Conservation (phyloP, 1,139 yeast species). For the Protomyces pachydermus region DNA sequence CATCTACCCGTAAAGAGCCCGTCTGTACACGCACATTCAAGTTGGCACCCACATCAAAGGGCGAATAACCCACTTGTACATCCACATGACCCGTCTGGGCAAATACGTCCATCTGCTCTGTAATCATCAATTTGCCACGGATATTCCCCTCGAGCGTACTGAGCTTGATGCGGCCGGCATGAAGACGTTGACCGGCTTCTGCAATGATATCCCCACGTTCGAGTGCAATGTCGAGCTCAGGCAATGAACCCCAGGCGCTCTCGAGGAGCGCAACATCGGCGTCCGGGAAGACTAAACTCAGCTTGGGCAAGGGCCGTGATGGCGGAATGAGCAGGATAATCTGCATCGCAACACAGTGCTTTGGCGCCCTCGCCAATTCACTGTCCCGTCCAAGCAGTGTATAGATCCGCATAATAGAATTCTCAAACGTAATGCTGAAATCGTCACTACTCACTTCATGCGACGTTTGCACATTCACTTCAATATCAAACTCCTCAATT, state of each 20-base stretch:
- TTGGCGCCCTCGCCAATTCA: not conserved
- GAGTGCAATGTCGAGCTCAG: constrained; percentile 1
- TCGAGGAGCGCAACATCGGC: constrained; percentile 16
- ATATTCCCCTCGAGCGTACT: constrained; percentile 1
- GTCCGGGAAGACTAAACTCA: constrained; percentile 3
- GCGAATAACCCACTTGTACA: constrained; percentile 6
- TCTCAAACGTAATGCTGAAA: constrained; percentile 5
- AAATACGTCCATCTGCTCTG: not conserved
- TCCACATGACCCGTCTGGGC: constrained; percentile 9
- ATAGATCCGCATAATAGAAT: not conserved
- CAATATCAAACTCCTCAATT: constrained; percentile 10
- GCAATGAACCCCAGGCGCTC: constrained; percentile 5
- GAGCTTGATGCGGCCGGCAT: not conserved
- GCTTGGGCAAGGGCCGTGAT: constrained; percentile 8
- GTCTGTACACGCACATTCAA: constrained; percentile 4
- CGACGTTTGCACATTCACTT: constrained; percentile 12
- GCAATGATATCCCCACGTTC: constrained; percentile 1
- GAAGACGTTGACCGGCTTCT: constrained; percentile 8
- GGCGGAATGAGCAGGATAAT: constrained; percentile 9
- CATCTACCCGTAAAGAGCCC: not conserved
- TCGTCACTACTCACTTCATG: constrained; percentile 1
- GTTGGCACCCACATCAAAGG: constrained; percentile 14
- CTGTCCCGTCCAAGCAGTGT: not conserved
- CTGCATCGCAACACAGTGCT: constrained; percentile 16
- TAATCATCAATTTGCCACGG: constrained; percentile 3